These are phyloP conservation scores for Fusarium secorum DNA, from an alignment of 2,329 filamentous ascomycete genomes.

Conservation along the genomic window DNA sequence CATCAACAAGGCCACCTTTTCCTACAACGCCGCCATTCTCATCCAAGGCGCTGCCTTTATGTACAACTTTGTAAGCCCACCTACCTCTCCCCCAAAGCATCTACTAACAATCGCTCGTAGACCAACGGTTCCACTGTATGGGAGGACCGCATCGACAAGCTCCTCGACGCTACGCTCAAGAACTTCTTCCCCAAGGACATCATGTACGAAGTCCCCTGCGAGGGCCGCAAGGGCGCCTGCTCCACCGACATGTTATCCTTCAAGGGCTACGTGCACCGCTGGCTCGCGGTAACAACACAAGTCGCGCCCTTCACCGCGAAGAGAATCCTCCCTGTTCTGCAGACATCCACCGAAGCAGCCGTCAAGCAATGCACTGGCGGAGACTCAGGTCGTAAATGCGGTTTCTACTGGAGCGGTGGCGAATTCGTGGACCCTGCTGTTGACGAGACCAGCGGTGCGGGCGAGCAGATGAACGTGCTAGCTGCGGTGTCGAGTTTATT, in stretches of 20 bases:
- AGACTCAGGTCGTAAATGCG: constrained; percentile 65
- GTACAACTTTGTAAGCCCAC: constrained; percentile 66
- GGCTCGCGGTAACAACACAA: constrained; percentile 67
- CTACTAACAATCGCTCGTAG: constrained; percentile 39
- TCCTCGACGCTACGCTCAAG: constrained; percentile 59
- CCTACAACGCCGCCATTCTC: constrained; percentile 70
- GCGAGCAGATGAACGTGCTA: constrained; percentile 66
- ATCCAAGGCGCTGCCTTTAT: constrained; percentile 71
- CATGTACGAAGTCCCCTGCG: constrained; percentile 74
- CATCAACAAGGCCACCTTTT: constrained; percentile 70
- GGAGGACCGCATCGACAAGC: constrained; percentile 62
- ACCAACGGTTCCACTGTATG: constrained; percentile 63
- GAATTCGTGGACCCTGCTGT: constrained; percentile 54
- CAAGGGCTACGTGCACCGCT: constrained; percentile 74
- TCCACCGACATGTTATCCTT: constrained; percentile 76
- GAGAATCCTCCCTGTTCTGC: constrained; percentile 65
- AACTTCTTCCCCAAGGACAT: constrained; percentile 65
- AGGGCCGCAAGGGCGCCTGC: constrained; percentile 63
- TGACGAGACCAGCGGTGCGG: constrained; percentile 64
- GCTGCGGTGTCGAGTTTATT: constrained; percentile 61
- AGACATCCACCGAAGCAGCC: constrained; percentile 65
- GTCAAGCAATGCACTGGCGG: constrained; percentile 70
- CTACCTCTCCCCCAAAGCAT: rapidly evolving
- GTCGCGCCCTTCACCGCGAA: constrained; percentile 67
- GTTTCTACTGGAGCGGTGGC: constrained; percentile 66